Evolutionary conservation across 208 protist species (phyloP).

Genomic region (Trypanosoma brucei): DNA sequence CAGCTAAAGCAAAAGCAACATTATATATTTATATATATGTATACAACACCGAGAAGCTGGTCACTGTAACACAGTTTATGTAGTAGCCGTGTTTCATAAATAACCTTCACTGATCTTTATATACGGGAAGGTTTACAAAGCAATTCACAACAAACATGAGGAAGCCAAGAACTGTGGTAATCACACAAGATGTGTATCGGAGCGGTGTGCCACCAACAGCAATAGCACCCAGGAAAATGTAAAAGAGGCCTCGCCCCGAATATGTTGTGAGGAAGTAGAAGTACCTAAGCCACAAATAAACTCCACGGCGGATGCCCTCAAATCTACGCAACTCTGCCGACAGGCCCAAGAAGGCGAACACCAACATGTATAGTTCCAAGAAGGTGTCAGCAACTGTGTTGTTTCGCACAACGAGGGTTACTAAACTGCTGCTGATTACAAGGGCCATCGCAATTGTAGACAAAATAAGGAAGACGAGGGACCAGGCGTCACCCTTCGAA

Average conservation of each 20-base stretch:
- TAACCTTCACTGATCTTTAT: background rate
- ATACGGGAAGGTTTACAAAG: conserved; percentile 37
- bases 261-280: conserved; percentile 77
- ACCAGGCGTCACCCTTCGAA: conserved; percentile 32
- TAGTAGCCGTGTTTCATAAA: background rate
- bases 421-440: conserved; percentile 7
- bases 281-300: conserved; percentile 66
- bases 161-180: conserved; percentile 44
- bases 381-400: conserved; percentile 9
- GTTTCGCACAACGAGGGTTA: conserved; percentile 3
- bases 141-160: conserved; percentile 57
- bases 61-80: too few relatives aligned
- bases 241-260: conserved; percentile 55
- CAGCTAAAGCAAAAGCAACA: too few relatives aligned
- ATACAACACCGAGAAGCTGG: too few relatives aligned
- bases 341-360: conserved; percentile 64
- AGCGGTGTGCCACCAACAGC: conserved; percentile 32
- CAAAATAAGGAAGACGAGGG: conserved; percentile 35
- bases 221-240: conserved; percentile 71
- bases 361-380: conserved; percentile 46
- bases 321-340: conserved; percentile 71
- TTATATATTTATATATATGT: too few relatives aligned
- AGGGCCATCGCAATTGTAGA: conserved; percentile 15
- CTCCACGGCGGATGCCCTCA: conserved; percentile 30
- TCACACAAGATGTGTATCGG: conserved; percentile 34